A percentile compares a stretch with the other conserved stretches of the same genome.
Evolutionary conservation across 2,329 filamentous ascomycete genomes (phyloP).

Genomic region (Xylariomycetidae sp.): DNA sequence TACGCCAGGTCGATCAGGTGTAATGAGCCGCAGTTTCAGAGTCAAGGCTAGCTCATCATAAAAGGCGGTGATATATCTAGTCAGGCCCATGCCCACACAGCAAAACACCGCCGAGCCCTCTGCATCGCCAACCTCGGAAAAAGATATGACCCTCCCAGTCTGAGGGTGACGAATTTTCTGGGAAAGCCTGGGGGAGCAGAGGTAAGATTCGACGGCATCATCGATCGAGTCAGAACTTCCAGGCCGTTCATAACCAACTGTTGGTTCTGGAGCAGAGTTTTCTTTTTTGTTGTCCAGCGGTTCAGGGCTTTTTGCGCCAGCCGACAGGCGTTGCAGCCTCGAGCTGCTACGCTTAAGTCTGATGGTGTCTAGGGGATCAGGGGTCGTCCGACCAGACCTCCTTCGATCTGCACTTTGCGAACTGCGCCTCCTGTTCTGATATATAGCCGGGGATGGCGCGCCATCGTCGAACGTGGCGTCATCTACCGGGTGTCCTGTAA

Average conservation of each 20-base stretch:
- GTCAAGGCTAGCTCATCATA: slow-evolving; percentile 93
- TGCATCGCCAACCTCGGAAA: slow-evolving; percentile 92
- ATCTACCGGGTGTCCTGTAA: slow-evolving; percentile 17
- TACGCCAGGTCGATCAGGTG: slow-evolving; percentile 88
- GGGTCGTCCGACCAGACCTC: slow-evolving; percentile 44
- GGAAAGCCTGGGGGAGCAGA: slow-evolving; percentile 77
- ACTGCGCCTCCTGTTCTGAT: slow-evolving; percentile 54
- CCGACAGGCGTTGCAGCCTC: slow-evolving; percentile 54
- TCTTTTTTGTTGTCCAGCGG: slow-evolving; percentile 21
- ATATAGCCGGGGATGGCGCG: slow-evolving; percentile 65
- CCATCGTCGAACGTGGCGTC: slow-evolving; percentile 50
- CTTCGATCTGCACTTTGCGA: slow-evolving; percentile 40
- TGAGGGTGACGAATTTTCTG: slow-evolving; percentile 84
- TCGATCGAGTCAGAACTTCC: slow-evolving; percentile 83
- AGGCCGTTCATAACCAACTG: slow-evolving; percentile 65
- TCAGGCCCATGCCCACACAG: slow-evolving; percentile 96
- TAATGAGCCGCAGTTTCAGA: slow-evolving; percentile 84
- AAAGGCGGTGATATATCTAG: slow-evolving; percentile 91
- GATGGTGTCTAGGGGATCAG: slow-evolving; percentile 41
- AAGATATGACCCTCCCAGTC: slow-evolving; percentile 84
- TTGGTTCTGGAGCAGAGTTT: slow-evolving; percentile 31
- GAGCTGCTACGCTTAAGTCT: slow-evolving; percentile 53
- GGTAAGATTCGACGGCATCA: slow-evolving; percentile 78
- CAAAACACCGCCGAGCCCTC: slow-evolving; percentile 90
- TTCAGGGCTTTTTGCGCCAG: slow-evolving; percentile 32